Evolutionary conservation across 345 rosid species (phyloP), one percentile per base, ranked within the genome.

Genomic region (Euphorbia peplus): DNA sequence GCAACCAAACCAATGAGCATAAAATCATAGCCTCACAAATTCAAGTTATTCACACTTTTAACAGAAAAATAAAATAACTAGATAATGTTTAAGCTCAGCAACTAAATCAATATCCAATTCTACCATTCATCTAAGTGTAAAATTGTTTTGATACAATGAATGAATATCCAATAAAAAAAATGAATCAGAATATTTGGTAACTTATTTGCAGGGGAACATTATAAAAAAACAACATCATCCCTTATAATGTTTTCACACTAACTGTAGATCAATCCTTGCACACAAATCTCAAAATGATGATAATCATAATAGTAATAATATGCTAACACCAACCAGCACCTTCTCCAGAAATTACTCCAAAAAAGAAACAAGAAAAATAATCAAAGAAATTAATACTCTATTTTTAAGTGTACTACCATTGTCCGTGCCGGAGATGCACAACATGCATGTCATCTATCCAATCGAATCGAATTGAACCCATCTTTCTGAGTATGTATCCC

Each of bases 401-500:
- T 30, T 64, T 60, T 42, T 24, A 44, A 51, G 69, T 69, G 78
- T 56, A 44, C 79, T 72, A 71, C 47, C 44, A 69, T 68, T 54
- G 71, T 3, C 66, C 51, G 39, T 37, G 64, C 83, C 55, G 66
- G 73, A 58, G 78, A 80, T 78, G 84, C 76, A 76, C 65, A 54
- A 72, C 70, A 75, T 66, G 60, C 70, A 75, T 66, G 60, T 70
- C 79, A 63, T 72, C 79, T 77, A 78, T 70, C 32, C n/a, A n/a
- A n/a, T n/a, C n/a, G n/a, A n/a, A n/a, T n/a, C n/a, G n/a, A n/a
- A n/a, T n/a, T n/a, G 75, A 77, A 79, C 72, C 79, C 70, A 79
- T 79, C 87, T 78, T 80, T 80, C 70, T 25, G 76, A 81, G 81
- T 74, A 80, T 78, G 75, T 70, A 77, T 73, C 68, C 84, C 81